Percentiles rank a stretch among this genome's conserved stretches.
These are phyloP conservation scores for Tothia fuscella DNA, from an alignment of 2,329 filamentous ascomycete species.

Conservation along the genomic window DNA sequence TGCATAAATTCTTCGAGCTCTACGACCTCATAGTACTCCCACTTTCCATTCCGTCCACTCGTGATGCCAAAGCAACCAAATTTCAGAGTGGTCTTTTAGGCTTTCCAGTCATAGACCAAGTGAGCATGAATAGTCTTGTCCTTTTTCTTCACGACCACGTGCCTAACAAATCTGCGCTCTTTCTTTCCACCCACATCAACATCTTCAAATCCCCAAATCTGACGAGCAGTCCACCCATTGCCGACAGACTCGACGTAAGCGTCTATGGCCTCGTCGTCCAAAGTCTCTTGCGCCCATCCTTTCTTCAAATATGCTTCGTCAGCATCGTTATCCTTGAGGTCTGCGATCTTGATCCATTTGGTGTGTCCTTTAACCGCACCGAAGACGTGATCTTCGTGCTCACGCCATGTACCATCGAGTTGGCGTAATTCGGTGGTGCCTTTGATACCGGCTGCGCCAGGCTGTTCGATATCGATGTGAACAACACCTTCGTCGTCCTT, in stretches of 20 bases:
- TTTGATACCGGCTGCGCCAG: slow-evolving; percentile 56
- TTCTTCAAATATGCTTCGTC: slow-evolving; percentile 11
- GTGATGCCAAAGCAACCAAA: too few species aligned
- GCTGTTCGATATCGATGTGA: slow-evolving; percentile 63
- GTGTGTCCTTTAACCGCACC: slow-evolving; percentile 54
- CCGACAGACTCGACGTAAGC: slow-evolving; percentile 22
- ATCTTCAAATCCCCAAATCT: slow-evolving; percentile 23
- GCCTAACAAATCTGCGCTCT: slow-evolving; percentile 21
- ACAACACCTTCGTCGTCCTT: slow-evolving; percentile 35
- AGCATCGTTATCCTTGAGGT: slow-evolving; percentile 11
- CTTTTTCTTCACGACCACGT: slow-evolving; percentile 23
- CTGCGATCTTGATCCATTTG: slow-evolving; percentile 31
- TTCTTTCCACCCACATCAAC: slow-evolving; percentile 15
- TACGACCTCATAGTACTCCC: too few species aligned
- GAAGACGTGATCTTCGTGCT: slow-evolving; percentile 70
- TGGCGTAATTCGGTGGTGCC: slow-evolving; percentile 49
- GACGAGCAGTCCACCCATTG: slow-evolving; percentile 25
- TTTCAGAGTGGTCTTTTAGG: background rate
- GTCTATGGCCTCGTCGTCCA: slow-evolving; percentile 21
- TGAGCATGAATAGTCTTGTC: slow-evolving; percentile 20
- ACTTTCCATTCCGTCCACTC: too few species aligned
- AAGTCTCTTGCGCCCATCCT: slow-evolving; percentile 8
- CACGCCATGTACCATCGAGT: slow-evolving; percentile 47
- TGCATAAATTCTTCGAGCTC: too few species aligned
- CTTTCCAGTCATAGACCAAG: slow-evolving; percentile 24